Percentiles rank a stretch among this genome's conserved stretches.
phyloP scores from a whole-genome alignment of 352 stramenopile species.

The Phytopythium mirpurense region DNA sequence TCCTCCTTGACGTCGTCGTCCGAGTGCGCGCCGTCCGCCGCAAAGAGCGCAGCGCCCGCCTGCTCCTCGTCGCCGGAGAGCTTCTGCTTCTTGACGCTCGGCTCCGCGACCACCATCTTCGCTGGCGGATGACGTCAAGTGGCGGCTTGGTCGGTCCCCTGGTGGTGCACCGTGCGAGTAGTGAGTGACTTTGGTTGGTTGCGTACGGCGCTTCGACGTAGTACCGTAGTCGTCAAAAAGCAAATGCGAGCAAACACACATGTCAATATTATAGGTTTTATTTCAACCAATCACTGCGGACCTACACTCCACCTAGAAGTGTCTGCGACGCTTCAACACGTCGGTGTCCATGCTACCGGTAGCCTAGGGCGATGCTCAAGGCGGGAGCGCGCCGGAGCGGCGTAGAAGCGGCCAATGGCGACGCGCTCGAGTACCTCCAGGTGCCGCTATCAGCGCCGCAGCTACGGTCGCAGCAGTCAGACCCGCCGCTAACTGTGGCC shows the following conservation, averaged over 20 bases:
- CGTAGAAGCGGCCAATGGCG: neutral
- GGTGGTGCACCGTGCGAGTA: no score
- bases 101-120: conserved; percentile 31
- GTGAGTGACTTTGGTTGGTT: no score
- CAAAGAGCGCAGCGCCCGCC: neutral
- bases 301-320: no score
- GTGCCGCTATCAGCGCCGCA: no score
- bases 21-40: neutral
- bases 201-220: neutral
- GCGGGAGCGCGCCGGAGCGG: neutral
- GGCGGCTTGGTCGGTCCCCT: no score
- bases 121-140: neutral
- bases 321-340: no score
- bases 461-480: no score
- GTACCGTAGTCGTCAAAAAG: neutral
- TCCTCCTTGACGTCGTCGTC: conserved; percentile 7
- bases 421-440: conserved; percentile 17
- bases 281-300: no score
- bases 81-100: conserved; percentile 52
- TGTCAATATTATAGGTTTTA: no score
- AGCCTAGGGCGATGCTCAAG: conserved; percentile 10
- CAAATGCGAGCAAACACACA: no score
- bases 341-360: no score
- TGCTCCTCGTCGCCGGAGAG: conserved; percentile 18
- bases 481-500: no score